phyloP scores from a whole-genome alignment of 805 yeast genomes.

The Pichia ethanolica region DNA sequence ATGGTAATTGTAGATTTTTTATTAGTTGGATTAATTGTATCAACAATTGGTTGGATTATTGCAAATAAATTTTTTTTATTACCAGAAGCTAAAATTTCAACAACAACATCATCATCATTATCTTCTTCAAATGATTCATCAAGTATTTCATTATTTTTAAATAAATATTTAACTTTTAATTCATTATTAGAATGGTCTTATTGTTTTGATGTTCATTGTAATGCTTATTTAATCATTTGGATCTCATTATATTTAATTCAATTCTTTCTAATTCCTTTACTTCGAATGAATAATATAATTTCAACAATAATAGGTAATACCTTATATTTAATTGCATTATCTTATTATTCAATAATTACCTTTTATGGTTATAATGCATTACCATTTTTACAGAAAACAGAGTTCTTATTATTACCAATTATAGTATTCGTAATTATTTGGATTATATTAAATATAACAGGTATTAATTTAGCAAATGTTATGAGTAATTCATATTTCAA shows the following conservation, averaged over 20 bases:
- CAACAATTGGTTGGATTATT: conserved; percentile 68
- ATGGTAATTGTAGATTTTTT: conserved; percentile 85
- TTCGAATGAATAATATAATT: conserved; percentile 57
- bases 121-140: background rate
- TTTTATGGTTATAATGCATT: conserved; percentile 83
- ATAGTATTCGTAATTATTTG: conserved; percentile 52
- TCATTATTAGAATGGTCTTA: conserved; percentile 82
- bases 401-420: conserved; percentile 55
- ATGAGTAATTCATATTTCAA: conserved; percentile 40
- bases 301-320: conserved; percentile 73
- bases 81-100: conserved; percentile 9
- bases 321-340: conserved; percentile 63
- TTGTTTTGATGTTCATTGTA: conserved; percentile 91
- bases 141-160: conserved; percentile 16
- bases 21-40: conserved; percentile 55
- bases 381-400: conserved; percentile 59
- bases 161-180: conserved; percentile 26
- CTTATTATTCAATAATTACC: conserved; percentile 71
- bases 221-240: conserved; percentile 80
- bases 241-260: conserved; percentile 65
- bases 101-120: background rate
- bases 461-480: conserved; percentile 65
- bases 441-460: conserved; percentile 50
- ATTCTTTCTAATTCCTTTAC: conserved; percentile 64
- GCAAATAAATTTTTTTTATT: conserved; percentile 52